Conservation (phyloP, 208 protist genomes). For the Acanthamoeba royreba region DNA sequence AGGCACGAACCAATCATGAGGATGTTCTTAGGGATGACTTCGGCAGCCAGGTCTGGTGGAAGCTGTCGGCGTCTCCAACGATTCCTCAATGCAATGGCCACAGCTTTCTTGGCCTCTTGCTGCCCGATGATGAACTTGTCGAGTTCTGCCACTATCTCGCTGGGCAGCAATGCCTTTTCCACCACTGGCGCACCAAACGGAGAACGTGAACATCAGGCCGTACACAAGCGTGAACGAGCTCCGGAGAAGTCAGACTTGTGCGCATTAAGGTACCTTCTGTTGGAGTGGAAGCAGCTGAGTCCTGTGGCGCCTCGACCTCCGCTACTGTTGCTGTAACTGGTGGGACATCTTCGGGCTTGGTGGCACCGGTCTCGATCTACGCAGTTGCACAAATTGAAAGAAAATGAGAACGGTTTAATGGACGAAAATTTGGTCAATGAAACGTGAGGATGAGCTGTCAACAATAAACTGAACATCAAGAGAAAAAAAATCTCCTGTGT, state of each 20-base stretch:
- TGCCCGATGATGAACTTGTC: conserved; percentile 96
- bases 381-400: too few species aligned
- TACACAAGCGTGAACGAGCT: background rate
- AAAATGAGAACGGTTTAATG: too few species aligned
- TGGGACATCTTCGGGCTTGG: background rate
- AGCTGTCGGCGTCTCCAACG: conserved; percentile 56
- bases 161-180: conserved; percentile 78
- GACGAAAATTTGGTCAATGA: too few species aligned
- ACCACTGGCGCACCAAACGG: background rate
- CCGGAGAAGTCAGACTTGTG: background rate
- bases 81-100: conserved; percentile 90
- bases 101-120: conserved; percentile 91
- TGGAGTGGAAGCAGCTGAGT: background rate
- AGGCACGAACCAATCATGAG: conserved; percentile 71
- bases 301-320: background rate
- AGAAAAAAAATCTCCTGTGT: too few species aligned
- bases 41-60: conserved; percentile 3
- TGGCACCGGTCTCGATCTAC: too few species aligned
- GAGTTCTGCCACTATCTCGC: conserved; percentile 89
- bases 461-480: too few species aligned
- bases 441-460: too few species aligned
- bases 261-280: background rate
- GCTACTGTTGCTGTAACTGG: background rate
- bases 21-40: conserved; percentile 81
- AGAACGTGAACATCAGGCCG: background rate